A percentile compares a stretch with the other conserved stretches of the same genome.
Conservation (phyloP, 1,284 basidiomycete genomes). For the Taiwanofungus camphoratus region DNA sequence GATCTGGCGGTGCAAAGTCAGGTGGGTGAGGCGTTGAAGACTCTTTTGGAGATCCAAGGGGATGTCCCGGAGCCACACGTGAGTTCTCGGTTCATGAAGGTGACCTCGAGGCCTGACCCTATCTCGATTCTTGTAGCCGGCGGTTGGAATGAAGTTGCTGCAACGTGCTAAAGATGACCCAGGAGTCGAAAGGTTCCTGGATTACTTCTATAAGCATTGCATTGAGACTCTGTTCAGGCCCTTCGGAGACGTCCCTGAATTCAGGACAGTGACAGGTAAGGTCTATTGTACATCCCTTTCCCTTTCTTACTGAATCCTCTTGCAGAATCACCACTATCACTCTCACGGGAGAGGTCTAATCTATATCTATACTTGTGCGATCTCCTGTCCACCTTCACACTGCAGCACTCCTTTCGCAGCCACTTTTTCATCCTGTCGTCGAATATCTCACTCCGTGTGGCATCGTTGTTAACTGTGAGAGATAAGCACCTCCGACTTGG, state of each 20-base stretch:
- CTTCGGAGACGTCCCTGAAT: constrained; percentile 72
- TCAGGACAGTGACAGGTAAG: constrained; percentile 58
- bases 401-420: constrained; percentile 86
- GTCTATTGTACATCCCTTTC: constrained; percentile 3
- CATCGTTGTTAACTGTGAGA: constrained; percentile 72
- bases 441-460: constrained; percentile 67
- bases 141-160: constrained; percentile 34
- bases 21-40: constrained; percentile 84
- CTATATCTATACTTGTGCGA: constrained; percentile 85
- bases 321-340: constrained; percentile 45
- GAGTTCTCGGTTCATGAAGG: constrained; percentile 9
- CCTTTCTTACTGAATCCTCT: not conserved
- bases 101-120: constrained; percentile 1
- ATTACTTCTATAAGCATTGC: constrained; percentile 88
- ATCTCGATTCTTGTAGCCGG: constrained; percentile 7
- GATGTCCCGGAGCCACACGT: constrained; percentile 26
- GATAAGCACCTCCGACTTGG: constrained; percentile 92
- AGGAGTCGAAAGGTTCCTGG: constrained; percentile 82
- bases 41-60: constrained; percentile 72
- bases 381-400: constrained; percentile 82
- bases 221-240: constrained; percentile 76
- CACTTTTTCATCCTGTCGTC: constrained; percentile 87
- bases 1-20: constrained; percentile 90
- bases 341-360: constrained; percentile 70
- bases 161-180: constrained; percentile 74